A percentile compares a stretch with the other conserved stretches of the same genome.
These are phyloP conservation scores for Uronychia setigera DNA, from an alignment of 73 alveolate genomes.

Conservation along the genomic window DNA sequence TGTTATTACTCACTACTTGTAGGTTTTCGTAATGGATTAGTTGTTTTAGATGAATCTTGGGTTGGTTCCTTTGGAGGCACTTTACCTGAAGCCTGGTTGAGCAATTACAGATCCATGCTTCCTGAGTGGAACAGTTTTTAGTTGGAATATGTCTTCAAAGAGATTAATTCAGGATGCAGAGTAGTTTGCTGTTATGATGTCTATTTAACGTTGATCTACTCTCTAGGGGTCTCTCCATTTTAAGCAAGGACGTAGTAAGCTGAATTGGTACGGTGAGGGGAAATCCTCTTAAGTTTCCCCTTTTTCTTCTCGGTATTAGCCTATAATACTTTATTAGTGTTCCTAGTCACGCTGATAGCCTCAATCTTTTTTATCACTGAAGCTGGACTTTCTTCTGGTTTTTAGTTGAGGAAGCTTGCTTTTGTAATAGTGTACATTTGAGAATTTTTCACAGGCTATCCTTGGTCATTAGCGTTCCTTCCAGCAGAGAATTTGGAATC, in stretches of 20 bases:
- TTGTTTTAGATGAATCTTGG: no score
- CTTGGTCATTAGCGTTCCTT: no score
- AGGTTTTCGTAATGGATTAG: no score
- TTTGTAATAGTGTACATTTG: neutral
- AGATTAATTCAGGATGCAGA: neutral
- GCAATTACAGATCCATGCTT: neutral
- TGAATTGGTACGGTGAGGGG: neutral
- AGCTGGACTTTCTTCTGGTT: neutral
- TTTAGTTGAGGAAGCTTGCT: neutral
- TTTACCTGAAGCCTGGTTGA: no score
- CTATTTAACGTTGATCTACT: neutral
- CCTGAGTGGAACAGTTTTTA: neutral
- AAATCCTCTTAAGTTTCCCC: neutral
- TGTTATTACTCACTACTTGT: no score
- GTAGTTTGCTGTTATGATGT: neutral
- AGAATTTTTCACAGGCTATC: neutral
- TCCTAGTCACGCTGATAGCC: neutral
- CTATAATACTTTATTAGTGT: neutral
- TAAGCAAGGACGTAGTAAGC: neutral
- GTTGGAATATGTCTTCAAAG: neutral
- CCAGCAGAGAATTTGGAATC: neutral
- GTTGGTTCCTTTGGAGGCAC: no score
- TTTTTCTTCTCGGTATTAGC: neutral
- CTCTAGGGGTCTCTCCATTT: neutral
- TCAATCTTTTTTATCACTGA: neutral